Evolutionary conservation across 139 green algal species (phyloP), one percentile per base, ranked within the genome.

Genomic region (Auxenochlorella protothecoides): DNA sequence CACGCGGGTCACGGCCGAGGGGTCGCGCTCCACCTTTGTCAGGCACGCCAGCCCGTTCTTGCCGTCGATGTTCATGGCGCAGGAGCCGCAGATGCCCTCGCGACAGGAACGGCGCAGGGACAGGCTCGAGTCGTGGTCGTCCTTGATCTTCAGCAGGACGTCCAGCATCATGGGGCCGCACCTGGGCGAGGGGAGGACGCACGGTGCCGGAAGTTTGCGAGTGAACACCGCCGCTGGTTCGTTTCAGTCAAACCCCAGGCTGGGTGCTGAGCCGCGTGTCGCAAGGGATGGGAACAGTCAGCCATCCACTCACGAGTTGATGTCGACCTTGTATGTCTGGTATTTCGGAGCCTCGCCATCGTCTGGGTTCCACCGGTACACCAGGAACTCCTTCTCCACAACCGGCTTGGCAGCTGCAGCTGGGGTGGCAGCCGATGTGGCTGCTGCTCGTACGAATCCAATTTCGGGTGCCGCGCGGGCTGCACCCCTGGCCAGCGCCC

Each of bases 81-180:
- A 99, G 3, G 91, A 97, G 44, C 93, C 95, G 75, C 95, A 99
- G 74, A 99, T 99, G 70, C 95, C 95, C 80, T 99, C 94, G 7
- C 93, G 91, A 83, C 94, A 99, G 4, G 93, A 98, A 0, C 95
- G 76, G 12, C 95, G 79, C 72, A 99, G 88, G 11, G 89, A 83
- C 4, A 99, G 82, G 14, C 84, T 89, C 16, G 86, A 83, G 78
- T 99, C 94, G 80, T 96, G 85, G 78, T 99, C 94, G 76, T 98
- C 95, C 80, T 99, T 98, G 79, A 99, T 97, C 78, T 98, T 98
- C 53, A 99, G 81, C 55, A 99, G 86, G 64, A 97, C 92, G 69
- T 99, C 95, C 69, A 99, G 85, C 88, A 98, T 97, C 95, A 99
- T 99, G 54, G 95, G 95, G 0, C 95, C 93, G 74, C 91, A 93